A percentile compares a stretch with the other conserved stretches of the same genome.
phyloP scores from a whole-genome alignment of 2,329 filamentous ascomycete genomes.

The Paecilomyces variotii region DNA sequence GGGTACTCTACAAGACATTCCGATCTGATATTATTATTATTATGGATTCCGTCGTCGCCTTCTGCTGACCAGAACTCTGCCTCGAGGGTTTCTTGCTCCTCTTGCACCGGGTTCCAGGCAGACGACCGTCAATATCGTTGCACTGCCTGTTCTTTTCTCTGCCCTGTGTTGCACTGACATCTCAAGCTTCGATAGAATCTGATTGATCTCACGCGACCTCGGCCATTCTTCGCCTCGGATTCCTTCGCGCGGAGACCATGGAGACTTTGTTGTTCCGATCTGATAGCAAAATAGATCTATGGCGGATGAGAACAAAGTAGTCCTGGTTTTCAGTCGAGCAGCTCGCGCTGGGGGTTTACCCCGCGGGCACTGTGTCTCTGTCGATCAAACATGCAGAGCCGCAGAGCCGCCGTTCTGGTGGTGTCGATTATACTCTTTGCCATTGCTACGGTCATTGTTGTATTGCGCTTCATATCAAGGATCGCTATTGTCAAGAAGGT shows the following conservation, averaged over 20 bases:
- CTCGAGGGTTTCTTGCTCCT: not conserved
- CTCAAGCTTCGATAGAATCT: not conserved
- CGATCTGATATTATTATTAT: not conserved
- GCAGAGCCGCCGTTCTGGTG: conserved; percentile 30
- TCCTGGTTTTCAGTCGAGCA: not conserved
- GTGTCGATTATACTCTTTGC: conserved; percentile 46
- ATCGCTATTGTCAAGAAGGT: conserved; percentile 63
- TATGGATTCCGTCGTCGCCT: not conserved
- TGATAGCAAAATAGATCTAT: not conserved
- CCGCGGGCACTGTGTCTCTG: not conserved
- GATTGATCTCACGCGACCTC: not conserved
- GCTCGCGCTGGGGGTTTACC: not conserved
- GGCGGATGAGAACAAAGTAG: not conserved
- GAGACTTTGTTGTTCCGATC: not conserved
- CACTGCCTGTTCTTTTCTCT: not conserved
- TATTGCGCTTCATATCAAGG: conserved; percentile 64
- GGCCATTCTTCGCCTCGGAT: not conserved
- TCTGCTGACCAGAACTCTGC: not conserved
- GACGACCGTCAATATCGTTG: not conserved
- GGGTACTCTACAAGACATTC: not conserved
- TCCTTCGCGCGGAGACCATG: not conserved
- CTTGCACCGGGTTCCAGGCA: not conserved
- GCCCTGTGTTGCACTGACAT: not conserved
- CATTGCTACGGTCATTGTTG: conserved; percentile 66
- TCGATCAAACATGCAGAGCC: conserved; percentile 21